Percentiles rank a stretch among this genome's conserved stretches.
Conservation (phyloP, 495 filamentous ascomycete species). For the Parathielavia hyrcaniae region DNA sequence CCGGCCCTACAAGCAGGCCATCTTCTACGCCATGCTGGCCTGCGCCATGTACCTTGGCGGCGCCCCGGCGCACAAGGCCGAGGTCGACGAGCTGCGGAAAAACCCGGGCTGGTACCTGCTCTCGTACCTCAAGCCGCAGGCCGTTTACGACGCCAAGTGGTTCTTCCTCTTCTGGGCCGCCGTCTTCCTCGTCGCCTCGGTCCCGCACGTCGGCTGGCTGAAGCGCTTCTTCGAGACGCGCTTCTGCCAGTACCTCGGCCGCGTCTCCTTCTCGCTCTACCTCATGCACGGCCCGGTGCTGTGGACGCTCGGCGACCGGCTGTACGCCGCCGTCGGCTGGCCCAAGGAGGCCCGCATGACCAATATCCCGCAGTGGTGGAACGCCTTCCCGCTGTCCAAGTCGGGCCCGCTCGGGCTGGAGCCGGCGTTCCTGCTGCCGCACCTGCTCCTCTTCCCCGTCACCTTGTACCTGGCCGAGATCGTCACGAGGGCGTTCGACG, state of each 20-base stretch:
- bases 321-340: slow-evolving; percentile 52
- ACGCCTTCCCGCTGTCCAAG: slow-evolving; percentile 43
- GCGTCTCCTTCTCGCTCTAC: slow-evolving; percentile 59
- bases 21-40: slow-evolving; percentile 43
- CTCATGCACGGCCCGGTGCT: slow-evolving; percentile 59
- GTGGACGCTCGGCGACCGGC: slow-evolving; percentile 36
- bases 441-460: slow-evolving; percentile 50
- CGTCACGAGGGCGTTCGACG: slow-evolving; percentile 50
- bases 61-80: slow-evolving; percentile 36
- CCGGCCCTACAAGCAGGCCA: slow-evolving; percentile 37
- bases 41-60: slow-evolving; percentile 42
- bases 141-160: slow-evolving; percentile 45
- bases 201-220: slow-evolving; percentile 39
- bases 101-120: slow-evolving; percentile 43
- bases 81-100: slow-evolving; percentile 32
- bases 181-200: slow-evolving; percentile 47
- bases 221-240: slow-evolving; percentile 53
- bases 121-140: slow-evolving; percentile 46
- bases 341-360: slow-evolving; percentile 31
- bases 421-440: slow-evolving; percentile 45
- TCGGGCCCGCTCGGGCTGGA: slow-evolving; percentile 51
- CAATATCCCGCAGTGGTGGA: slow-evolving; percentile 41
- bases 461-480: slow-evolving; percentile 55
- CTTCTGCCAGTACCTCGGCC: slow-evolving; percentile 58
- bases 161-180: slow-evolving; percentile 50